Base-by-base conservation (phyloP, 768 basidiomycete genomes). In the Lactifluus piperatus region DNA sequence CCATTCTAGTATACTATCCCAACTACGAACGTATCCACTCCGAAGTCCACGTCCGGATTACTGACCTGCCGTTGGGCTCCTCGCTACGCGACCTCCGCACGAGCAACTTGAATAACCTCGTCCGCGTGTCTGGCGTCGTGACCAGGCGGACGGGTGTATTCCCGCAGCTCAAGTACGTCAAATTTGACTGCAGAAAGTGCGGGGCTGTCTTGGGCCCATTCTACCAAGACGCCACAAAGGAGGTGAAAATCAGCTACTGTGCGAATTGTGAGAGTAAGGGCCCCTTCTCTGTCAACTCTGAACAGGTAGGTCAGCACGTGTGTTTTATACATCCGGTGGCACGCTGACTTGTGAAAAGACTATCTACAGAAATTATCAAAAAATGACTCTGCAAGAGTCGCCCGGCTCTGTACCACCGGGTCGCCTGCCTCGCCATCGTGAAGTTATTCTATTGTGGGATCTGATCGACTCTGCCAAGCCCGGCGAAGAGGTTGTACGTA, bases 131-230 rank as follows among this genome's bases (percentile, higher is more conserved):
- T 8, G 97, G 97, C 13, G 97, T 99, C 18, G 97, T 99, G 46
- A 99, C 97, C 1, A 78, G 97, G 58, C 81, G 97, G 39, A 92
- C 86, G 9, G 95, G 97, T 10, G 94, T 99, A 10, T 98, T 98
- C 73, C 97, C 97, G n/a, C 97, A 99, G 71, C 76, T 99, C 60
- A 98, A 99, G 75, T 97, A 97, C 68, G 94, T 99, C 71, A 98
- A 97, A 71, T 99, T 99, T 67, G 93, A 98, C 71, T 99, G 97
- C 72, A 81, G 81, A 56, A 97, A 95, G 71, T 99, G 97, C 66
- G 87, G 88, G 18, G 88, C 85, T n/a, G 84, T 91, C 27, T 78
- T 98, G 16, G 97, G 97, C 14, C 97, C 97, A 1, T 98, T 98
- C 77, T 95, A 93, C 71, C 97, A 99, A 76, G 97, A 98, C 72